phyloP scores from a whole-genome alignment of 176 grass and related monocot genomes.

The Sorghum bicolor region DNA sequence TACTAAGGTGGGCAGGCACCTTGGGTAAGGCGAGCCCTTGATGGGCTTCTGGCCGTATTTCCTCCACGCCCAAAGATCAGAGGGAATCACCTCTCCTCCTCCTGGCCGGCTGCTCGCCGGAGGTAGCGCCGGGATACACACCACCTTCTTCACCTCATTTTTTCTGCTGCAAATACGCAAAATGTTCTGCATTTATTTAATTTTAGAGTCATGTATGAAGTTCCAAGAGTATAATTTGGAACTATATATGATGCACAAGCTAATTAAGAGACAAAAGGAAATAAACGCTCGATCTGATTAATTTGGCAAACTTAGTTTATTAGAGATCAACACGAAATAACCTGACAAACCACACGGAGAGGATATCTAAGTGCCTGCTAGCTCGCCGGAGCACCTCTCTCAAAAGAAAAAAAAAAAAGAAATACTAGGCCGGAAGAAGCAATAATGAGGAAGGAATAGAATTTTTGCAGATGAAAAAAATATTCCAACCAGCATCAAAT shows the following conservation, averaged over 20 bases:
- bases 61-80: slow-evolving; percentile 77
- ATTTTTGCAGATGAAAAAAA: not conserved
- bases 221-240: not conserved
- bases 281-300: not conserved
- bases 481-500: slow-evolving; percentile 23
- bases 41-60: slow-evolving; percentile 86
- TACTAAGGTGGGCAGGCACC: slow-evolving; percentile 16
- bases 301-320: not conserved
- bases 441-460: too few relatives aligned
- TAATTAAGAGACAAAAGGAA: not conserved
- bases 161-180: slow-evolving; percentile 31
- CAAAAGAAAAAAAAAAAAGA: not conserved
- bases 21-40: slow-evolving; percentile 78
- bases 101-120: slow-evolving; percentile 33
- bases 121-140: slow-evolving; percentile 58
- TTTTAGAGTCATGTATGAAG: not conserved
- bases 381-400: not conserved
- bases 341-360: not conserved
- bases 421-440: too few relatives aligned
- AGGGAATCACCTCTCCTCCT: slow-evolving; percentile 62
- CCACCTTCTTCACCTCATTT: slow-evolving; percentile 67
- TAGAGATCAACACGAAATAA: not conserved
- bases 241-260: not conserved
- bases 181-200: not conserved
- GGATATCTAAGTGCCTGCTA: not conserved